These are phyloP conservation scores for Heterobasidion parviporum DNA, from an alignment of 1,284 basidiomycete genomes.

Conservation along the genomic window DNA sequence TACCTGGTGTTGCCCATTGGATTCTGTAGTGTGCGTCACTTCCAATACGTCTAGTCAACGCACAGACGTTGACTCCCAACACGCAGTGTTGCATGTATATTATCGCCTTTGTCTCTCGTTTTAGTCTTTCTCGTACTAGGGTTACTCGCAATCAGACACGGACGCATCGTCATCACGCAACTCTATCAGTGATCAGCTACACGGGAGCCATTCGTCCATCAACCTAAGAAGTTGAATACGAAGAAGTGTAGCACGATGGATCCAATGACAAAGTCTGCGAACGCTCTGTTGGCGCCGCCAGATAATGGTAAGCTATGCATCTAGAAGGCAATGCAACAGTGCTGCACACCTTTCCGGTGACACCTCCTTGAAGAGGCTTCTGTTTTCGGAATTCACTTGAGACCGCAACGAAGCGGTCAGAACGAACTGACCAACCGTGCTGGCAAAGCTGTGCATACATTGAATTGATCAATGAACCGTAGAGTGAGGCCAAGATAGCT, in stretches of 20 bases:
- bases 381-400: constrained; percentile 87
- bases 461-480: not conserved
- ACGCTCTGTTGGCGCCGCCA: constrained; percentile 55
- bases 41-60: too few relatives aligned
- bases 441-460: constrained; percentile 67
- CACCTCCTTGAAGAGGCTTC: constrained; percentile 78
- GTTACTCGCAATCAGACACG: too few relatives aligned
- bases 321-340: not conserved
- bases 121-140: not conserved
- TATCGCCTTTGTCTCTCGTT: not conserved
- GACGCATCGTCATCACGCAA: too few relatives aligned
- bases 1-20: not conserved
- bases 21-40: not conserved
- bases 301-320: not conserved
- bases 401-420: constrained; percentile 86
- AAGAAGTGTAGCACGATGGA: constrained; percentile 97
- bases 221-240: constrained; percentile 94
- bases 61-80: too few relatives aligned
- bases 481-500: constrained; percentile 4
- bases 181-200: too few relatives aligned
- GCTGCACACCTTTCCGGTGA: constrained; percentile 82
- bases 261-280: constrained; percentile 92
- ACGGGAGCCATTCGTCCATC: constrained; percentile 11
- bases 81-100: not conserved
- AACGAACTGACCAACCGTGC: constrained; percentile 95